Percentiles rank a stretch among this genome's conserved stretches.
These are phyloP conservation scores for Lizonia empirigonia DNA, from an alignment of 2,329 filamentous ascomycete species.

Conservation along the genomic window DNA sequence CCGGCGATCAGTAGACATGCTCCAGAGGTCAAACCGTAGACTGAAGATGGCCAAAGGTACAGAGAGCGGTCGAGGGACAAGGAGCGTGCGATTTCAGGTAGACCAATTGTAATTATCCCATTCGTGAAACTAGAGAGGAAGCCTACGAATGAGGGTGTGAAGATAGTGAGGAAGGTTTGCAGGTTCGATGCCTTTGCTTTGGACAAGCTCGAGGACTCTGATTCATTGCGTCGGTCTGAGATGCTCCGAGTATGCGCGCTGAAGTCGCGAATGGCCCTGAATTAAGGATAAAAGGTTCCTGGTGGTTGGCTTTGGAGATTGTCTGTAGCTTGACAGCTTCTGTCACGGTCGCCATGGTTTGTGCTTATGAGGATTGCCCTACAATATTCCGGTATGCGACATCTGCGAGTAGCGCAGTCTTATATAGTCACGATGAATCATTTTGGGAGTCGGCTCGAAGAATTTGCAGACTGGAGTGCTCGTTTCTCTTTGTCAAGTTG, in stretches of 20 bases:
- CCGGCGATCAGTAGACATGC: constrained; percentile 58
- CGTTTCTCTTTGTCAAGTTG: constrained; percentile 8
- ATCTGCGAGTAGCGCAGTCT: not conserved
- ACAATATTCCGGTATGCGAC: not conserved
- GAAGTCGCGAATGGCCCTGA: not conserved
- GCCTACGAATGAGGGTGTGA: constrained; percentile 34
- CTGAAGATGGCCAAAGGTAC: constrained; percentile 43
- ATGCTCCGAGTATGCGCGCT: not conserved
- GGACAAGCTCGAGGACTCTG: constrained; percentile 7
- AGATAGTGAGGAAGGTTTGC: constrained; percentile 26
- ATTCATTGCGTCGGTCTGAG: not conserved
- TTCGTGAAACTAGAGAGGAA: constrained; percentile 43
- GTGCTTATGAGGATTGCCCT: not conserved
- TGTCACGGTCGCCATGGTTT: constrained; percentile 1
- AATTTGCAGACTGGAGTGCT: not conserved
- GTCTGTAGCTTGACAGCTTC: constrained; percentile 8
- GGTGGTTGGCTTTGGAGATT: constrained; percentile 3
- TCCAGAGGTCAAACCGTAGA: constrained; percentile 52
- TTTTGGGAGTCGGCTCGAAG: not conserved
- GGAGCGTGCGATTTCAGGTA: constrained; percentile 50
- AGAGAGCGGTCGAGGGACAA: constrained; percentile 37
- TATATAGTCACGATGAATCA: not conserved
- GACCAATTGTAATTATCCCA: constrained; percentile 51
- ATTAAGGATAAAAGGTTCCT: not conserved
- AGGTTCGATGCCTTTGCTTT: constrained; percentile 14